These are phyloP conservation scores for Cunninghamia lanceolata DNA, from an alignment of 75 land plant genomes.

Conservation along the genomic window DNA sequence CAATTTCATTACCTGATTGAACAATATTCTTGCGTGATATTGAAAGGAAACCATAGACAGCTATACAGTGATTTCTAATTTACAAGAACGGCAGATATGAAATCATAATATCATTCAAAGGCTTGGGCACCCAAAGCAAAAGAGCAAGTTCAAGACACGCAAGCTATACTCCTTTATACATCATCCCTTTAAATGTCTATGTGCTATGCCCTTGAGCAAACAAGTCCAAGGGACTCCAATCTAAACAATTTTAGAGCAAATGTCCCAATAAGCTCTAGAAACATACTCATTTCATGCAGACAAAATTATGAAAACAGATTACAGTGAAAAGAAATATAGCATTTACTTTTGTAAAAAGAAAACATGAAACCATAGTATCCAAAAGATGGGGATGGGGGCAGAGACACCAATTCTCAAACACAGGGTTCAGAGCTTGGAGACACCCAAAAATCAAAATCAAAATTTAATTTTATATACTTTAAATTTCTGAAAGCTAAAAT, in stretches of 20 bases:
- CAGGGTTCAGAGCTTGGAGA: too few relatives aligned
- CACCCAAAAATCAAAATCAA: too few relatives aligned
- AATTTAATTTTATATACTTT: too few relatives aligned
- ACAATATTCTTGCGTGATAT: not conserved
- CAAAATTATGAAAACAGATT: not conserved
- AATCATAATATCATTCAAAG: not conserved
- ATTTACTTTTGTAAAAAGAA: not conserved
- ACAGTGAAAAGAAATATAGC: not conserved
- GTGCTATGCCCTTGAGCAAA: not conserved
- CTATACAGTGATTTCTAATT: not conserved
- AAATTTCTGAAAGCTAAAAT: too few relatives aligned
- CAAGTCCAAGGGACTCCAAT: not conserved
- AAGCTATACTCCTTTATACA: not conserved
- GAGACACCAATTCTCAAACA: too few relatives aligned
- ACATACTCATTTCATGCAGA: not conserved
- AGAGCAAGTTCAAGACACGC: not conserved
- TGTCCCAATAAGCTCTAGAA: not conserved
- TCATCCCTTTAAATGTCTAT: not conserved
- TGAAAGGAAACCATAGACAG: not conserved
- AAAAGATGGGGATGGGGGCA: too few relatives aligned
- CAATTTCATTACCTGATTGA: not conserved
- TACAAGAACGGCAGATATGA: not conserved
- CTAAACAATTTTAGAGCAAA: not conserved
- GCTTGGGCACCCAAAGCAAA: not conserved
- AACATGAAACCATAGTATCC: not conserved